These are phyloP conservation scores for Eimeria acervulina DNA, from an alignment of 169 alveolate species.

Conservation along the genomic window DNA sequence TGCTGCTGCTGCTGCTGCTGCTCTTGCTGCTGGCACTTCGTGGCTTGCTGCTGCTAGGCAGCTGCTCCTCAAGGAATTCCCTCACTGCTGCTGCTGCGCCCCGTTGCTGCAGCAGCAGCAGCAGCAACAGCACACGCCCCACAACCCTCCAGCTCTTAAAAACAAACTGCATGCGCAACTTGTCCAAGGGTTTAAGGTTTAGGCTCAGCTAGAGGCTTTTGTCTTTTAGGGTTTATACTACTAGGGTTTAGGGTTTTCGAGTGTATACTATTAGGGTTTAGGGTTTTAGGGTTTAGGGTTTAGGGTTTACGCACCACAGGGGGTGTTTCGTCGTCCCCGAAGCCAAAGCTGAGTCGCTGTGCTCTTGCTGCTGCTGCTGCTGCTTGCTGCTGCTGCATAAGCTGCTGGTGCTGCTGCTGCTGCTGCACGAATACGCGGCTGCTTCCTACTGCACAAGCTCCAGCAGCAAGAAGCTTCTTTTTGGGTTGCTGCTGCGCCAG, in stretches of 20 bases:
- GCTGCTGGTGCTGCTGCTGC: constrained; percentile 45
- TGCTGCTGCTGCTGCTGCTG: constrained; percentile 18
- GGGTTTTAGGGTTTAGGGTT: constrained; percentile 29
- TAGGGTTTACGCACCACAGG: not conserved
- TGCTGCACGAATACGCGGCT: constrained; percentile 36
- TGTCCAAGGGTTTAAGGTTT: too few relatives aligned
- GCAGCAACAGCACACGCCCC: not conserved
- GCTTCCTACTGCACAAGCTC: constrained; percentile 20
- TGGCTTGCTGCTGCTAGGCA: constrained; percentile 23
- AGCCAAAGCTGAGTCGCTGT: constrained; percentile 32
- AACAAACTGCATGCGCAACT: too few relatives aligned
- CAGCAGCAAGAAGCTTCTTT: constrained; percentile 36
- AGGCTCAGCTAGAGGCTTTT: too few relatives aligned
- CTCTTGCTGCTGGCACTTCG: not conserved
- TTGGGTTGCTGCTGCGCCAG: constrained; percentile 2
- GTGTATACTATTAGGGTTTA: not conserved
- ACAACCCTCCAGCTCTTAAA: not conserved
- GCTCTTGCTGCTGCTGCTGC: constrained; percentile 24
- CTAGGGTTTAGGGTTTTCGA: constrained; percentile 5
- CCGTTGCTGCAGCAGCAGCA: not conserved
- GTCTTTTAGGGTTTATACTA: too few relatives aligned
- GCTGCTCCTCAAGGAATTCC: constrained; percentile 13
- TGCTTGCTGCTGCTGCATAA: not conserved
- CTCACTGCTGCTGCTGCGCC: not conserved
- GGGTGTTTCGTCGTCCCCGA: not conserved